Percentiles rank a stretch among this genome's conserved stretches.
Conservation (phyloP, 2,329 filamentous ascomycete genomes). For the Fusarium mundagurra region DNA sequence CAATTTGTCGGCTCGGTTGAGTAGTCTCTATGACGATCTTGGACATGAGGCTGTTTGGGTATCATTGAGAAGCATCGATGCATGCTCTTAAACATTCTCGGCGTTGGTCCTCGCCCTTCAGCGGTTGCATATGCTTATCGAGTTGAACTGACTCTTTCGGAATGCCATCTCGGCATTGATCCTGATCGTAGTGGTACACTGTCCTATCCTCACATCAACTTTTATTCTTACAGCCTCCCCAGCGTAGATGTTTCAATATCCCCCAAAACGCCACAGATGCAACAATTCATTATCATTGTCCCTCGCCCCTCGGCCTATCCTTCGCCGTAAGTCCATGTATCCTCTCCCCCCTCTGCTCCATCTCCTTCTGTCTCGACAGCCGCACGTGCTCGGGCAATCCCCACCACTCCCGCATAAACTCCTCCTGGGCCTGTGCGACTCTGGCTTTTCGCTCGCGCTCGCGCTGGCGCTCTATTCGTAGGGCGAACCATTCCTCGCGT, state of each 20-base stretch:
- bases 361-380: conserved; percentile 59
- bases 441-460: conserved; percentile 72
- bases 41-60: conserved; percentile 7
- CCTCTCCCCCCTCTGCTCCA: conserved; percentile 60
- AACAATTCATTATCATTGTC: conserved; percentile 19
- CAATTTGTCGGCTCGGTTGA: not conserved
- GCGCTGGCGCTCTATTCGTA: conserved; percentile 74
- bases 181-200: not conserved
- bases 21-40: conserved; percentile 5
- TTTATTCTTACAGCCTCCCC: conserved; percentile 31
- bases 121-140: not conserved
- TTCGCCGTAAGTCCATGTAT: conserved; percentile 62
- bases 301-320: conserved; percentile 37
- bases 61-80: not conserved
- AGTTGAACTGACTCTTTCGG: not conserved
- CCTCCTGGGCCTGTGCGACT: conserved; percentile 70
- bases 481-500: conserved; percentile 91
- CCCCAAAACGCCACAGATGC: conserved; percentile 40
- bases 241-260: conserved; percentile 37
- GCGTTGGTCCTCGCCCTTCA: not conserved
- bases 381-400: conserved; percentile 67
- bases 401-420: conserved; percentile 75
- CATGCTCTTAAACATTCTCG: conserved; percentile 15
- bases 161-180: not conserved
- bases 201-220: conserved; percentile 1